Evolutionary conservation across 768 basidiomycete species (phyloP).

Genomic region (Tylopilus rubrobrunneus): DNA sequence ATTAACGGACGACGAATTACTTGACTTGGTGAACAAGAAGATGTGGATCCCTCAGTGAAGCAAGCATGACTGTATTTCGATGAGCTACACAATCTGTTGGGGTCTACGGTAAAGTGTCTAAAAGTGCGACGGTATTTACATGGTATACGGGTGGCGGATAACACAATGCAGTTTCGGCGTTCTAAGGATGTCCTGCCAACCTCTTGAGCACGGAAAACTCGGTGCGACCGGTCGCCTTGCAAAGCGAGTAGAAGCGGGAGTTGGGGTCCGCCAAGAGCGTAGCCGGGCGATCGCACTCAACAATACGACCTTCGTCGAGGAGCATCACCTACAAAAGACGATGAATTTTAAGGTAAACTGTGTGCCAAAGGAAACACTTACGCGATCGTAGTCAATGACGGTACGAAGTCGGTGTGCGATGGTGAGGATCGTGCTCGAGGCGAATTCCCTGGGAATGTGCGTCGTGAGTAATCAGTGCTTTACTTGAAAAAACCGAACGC

Average conservation of each 20-base stretch:
- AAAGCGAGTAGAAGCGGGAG: slow-evolving; percentile 64
- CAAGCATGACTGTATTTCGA: neutral
- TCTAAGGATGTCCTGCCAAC: slow-evolving; percentile 45
- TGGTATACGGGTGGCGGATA: neutral
- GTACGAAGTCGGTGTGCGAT: slow-evolving; percentile 79
- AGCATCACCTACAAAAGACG: slow-evolving; percentile 55
- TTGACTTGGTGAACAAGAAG: slow-evolving; percentile 51
- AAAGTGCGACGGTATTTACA: slow-evolving; percentile 8
- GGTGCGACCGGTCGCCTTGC: slow-evolving; percentile 68
- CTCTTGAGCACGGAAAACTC: slow-evolving; percentile 68
- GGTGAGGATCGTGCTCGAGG: slow-evolving; percentile 76
- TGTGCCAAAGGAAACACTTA: slow-evolving; percentile 32
- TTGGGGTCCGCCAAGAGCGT: slow-evolving; percentile 49
- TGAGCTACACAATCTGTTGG: neutral
- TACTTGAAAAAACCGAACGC: slow-evolving; percentile 22
- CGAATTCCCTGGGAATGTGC: slow-evolving; percentile 53
- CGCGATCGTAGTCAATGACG: slow-evolving; percentile 81
- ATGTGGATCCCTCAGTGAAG: slow-evolving; percentile 65
- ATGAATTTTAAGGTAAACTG: slow-evolving; percentile 9
- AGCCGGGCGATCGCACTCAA: slow-evolving; percentile 69
- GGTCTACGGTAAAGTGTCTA: neutral
- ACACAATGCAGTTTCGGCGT: neutral
- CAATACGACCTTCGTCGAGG: slow-evolving; percentile 73
- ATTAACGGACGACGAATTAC: slow-evolving; percentile 53
- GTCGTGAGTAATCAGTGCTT: neutral